Evolutionary conservation across 2,329 filamentous ascomycete species (phyloP), one percentile per base, ranked within the genome.

Genomic region (Trichocomaceae sp.): DNA sequence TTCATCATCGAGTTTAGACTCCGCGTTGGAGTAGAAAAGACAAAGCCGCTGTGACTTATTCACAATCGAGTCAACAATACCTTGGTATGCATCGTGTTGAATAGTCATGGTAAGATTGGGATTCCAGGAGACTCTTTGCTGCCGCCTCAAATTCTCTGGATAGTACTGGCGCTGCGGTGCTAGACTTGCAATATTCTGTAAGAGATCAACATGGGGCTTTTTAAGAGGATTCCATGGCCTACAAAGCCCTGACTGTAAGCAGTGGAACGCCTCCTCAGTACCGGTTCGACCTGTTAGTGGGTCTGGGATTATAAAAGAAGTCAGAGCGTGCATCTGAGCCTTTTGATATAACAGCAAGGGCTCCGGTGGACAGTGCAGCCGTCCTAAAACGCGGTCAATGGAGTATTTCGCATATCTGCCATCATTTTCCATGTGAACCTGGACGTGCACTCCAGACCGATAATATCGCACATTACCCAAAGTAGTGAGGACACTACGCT

Each of bases 311-410:
- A 77, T 61, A 31, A 78, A 81, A 0, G 83, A 84, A 0, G 84
- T 87, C 4, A 77, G 66, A 0, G 83, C 84, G 61, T 88, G 84
- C 1, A 83, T 64, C 3, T 77, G 65, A 0, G 82, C 83, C 60
- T 83, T 85, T 1, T 70, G 70, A 54, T 83, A 84, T 0, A 83
- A 66, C 0, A 83, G 66, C 0, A 64, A 63, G 0, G 80, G 80
- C 46, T 86, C 83, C 0, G 79, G 69, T 0, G 83, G 73, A 37
- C 82, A 85, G 2, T 79, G 75, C 0, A 88, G 64, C 0, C 80
- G 75, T 0, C 79, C 77, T 1, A 88, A 71, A 0, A 79, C 62
- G 1, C 73, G 62, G 47, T 87, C 77, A 44, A 86, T 76, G 0
- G 68, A 68, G 49, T 79, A 86, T 7, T 71, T 77, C 0, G 71